Percentiles rank a stretch among this genome's conserved stretches.
Conservation (phyloP, 129 eudicot species). For the Helianthus tuberosus region DNA sequence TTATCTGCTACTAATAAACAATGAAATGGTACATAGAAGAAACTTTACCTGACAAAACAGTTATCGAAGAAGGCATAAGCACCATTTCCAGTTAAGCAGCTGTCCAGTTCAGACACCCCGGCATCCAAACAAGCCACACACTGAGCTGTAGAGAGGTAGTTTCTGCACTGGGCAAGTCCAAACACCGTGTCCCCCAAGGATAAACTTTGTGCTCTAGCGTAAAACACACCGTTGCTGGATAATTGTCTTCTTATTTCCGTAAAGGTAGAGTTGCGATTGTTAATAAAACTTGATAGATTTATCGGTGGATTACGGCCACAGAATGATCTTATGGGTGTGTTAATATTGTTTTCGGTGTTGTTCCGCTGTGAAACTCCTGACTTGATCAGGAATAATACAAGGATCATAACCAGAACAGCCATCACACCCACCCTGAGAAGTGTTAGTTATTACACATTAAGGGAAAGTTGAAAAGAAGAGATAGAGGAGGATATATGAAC, state of each 20-base stretch:
- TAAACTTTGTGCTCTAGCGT: slow-evolving; percentile 36
- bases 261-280: slow-evolving; percentile 33
- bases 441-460: slow-evolving; percentile 1
- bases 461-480: not conserved
- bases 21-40: not conserved
- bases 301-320: slow-evolving; percentile 40
- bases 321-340: slow-evolving; percentile 33
- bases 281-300: slow-evolving; percentile 14
- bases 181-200: slow-evolving; percentile 34
- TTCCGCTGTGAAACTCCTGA: slow-evolving; percentile 20
- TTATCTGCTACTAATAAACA: not conserved
- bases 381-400: slow-evolving; percentile 9
- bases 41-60: slow-evolving; percentile 43
- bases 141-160: slow-evolving; percentile 44
- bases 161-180: slow-evolving; percentile 41
- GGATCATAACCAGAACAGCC: slow-evolving; percentile 21
- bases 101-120: slow-evolving; percentile 21
- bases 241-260: slow-evolving; percentile 30
- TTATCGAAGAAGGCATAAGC: slow-evolving; percentile 40
- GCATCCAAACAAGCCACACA: slow-evolving; percentile 43
- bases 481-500: not conserved
- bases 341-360: slow-evolving; percentile 22
- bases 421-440: slow-evolving; percentile 27
- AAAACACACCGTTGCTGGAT: slow-evolving; percentile 16
- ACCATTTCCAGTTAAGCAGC: slow-evolving; percentile 39